Base-by-base conservation (phyloP, 768 basidiomycete species). In the Lactifluus volemus region DNA sequence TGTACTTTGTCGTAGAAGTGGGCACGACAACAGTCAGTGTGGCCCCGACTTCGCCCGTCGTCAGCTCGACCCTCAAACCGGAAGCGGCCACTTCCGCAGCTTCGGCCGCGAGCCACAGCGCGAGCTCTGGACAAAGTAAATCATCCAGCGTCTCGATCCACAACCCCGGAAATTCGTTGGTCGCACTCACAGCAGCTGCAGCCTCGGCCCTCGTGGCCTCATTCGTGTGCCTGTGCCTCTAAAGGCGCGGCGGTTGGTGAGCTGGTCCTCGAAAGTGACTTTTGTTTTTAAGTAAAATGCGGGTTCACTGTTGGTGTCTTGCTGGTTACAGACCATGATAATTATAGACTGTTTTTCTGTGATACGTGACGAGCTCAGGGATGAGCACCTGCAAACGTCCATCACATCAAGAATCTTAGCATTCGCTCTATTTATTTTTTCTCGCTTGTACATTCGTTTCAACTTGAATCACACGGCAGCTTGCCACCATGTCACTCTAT, bases 1-100 rank as follows among this genome's bases (percentile, higher is more conserved):
- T 77, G 63, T 92, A 90, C 75, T 80, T 89, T 67, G 81, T 78
- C 5, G 90, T 89, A 66, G 81, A 89, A 72, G 80, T 82, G 67
- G 89, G 89, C 29, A 77, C 77, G 4, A 76, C 81, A 12, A 83
- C 82, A 21, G 73, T 68, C 45, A 74, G 81, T 34, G 69, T 83
- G 49, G 74, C 80, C 48, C 67, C 81, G 21, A 91, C 89, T 44
- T 80, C 84, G n/a, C 70, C 84, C 11, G 87, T 90, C 17, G 74
- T 81, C 63, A 78, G 83, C 10, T 81, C 85, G 41, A 89, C 87
- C 1, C 78, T 86, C 45, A 63, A 72, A 34, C 69, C 62, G 29
- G 25, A 25, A 25, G 66, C 39, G 8, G n/a, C 30, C 29, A 5
- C 55, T 11, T 34, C 32, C 25, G 30, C 19, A 9, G 34, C 50